A percentile compares a stretch with the other conserved stretches of the same genome.
These are phyloP conservation scores for Thuidium tamariscinum DNA, from an alignment of 225 moss, liverwort and hornwort species.

Conservation along the genomic window DNA sequence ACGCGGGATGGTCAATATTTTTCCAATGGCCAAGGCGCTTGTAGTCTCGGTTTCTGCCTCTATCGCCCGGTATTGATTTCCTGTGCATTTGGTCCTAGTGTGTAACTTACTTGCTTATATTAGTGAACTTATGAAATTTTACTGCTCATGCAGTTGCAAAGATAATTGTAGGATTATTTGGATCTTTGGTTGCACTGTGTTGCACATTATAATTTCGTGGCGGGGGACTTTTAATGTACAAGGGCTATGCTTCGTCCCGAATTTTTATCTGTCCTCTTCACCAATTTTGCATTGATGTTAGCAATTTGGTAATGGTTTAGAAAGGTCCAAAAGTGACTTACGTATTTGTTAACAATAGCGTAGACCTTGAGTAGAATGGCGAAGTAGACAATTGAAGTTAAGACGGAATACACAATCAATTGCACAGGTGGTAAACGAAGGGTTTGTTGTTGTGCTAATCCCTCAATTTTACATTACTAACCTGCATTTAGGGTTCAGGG, in stretches of 20 bases:
- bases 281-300: not conserved
- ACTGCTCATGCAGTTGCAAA: not conserved
- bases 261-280: not conserved
- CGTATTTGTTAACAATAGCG: not conserved
- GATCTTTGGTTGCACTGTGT: not conserved
- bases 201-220: not conserved
- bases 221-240: not conserved
- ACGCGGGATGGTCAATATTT: not conserved
- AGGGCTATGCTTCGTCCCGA: not conserved
- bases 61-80: not conserved
- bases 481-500: not conserved
- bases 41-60: constrained; percentile 3
- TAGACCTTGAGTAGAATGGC: not conserved
- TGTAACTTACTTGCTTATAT: not conserved
- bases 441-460: not conserved
- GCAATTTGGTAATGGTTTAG: not conserved
- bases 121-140: not conserved
- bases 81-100: not conserved
- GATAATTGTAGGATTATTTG: not conserved
- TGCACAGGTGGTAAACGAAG: not conserved
- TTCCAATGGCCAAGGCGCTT: constrained; percentile 13
- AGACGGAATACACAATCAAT: not conserved
- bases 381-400: not conserved
- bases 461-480: not conserved
- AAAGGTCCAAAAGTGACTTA: not conserved